Evolutionary conservation across 257 asterid genomes (phyloP), one percentile per base, ranked within the genome.

Genomic region (Paraleonurus japonicus): DNA sequence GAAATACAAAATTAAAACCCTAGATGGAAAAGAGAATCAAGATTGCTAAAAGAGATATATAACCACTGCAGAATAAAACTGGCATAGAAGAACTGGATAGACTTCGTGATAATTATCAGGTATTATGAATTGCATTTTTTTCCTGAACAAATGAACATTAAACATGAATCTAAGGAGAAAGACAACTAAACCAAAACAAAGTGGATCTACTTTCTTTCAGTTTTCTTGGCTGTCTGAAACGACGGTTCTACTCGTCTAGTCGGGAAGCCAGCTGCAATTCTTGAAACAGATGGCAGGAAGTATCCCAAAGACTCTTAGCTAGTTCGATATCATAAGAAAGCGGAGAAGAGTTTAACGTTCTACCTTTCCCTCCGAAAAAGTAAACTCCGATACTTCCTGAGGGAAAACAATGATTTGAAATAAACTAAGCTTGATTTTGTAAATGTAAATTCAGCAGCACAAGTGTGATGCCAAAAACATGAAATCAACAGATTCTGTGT

Each of bases 371-470:
- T 73, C 98, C 96, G 10, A 90, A 90, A 61, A 87, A 90, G 80
- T 85, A 88, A n/a, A 82, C 96, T 37, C 95, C 98, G 96, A 88
- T 65, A 80, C 82, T 77, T 86, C 96, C 96, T 92, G 88, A 24
- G 69, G 77, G 15, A 15, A 51, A 33, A 57, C 13, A 57, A 60
- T 16, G n/a, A 35, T 62, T 63, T 8, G 4, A 45, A 53, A 54
- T 39, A 28, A 12, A 53, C 30, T 23, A 59, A 62, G 50, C 66
- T 66, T 23, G 30, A 65, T 30, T 19, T 28, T 15, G 19, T 47
- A 33, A 51, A 62, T 32, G 28, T 37, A 61, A 9, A 48, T 47
- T 62, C 53, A 33, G 20, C 37, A 61, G 51, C 50, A 39, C 7
- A 20, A 30, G 13, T 15, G 1, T 4, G 20, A 58, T 0, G 59